Conservation (phyloP, 495 filamentous ascomycete species). For the Neurospora tetrasperma region DNA sequence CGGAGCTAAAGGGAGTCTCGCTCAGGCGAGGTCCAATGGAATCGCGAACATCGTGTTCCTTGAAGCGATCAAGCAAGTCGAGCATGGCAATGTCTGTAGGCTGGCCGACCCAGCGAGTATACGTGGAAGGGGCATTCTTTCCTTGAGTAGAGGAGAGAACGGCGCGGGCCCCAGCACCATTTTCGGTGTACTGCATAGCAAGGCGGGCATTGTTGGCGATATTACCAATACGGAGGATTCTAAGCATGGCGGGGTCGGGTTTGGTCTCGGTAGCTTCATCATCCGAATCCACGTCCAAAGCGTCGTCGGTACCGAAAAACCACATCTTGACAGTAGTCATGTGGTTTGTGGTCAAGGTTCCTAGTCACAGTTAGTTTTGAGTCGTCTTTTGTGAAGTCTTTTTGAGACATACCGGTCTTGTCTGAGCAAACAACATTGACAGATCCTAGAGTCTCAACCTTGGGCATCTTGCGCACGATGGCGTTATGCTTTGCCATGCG, state of each 20-base stretch:
- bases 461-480: slow-evolving; percentile 89
- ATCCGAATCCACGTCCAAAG: slow-evolving; percentile 66
- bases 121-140: slow-evolving; percentile 45
- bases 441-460: slow-evolving; percentile 93
- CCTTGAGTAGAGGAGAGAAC: slow-evolving; percentile 67
- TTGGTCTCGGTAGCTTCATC: slow-evolving; percentile 47
- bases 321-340: slow-evolving; percentile 98
- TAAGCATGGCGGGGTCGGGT: slow-evolving; percentile 60
- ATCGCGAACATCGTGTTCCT: slow-evolving; percentile 81
- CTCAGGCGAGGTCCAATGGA: slow-evolving; percentile 64
- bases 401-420: slow-evolving; percentile 58
- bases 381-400: background rate
- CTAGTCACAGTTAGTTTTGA: slow-evolving; percentile 21
- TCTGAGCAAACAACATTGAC: slow-evolving; percentile 98
- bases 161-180: slow-evolving; percentile 58
- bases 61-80: slow-evolving; percentile 81
- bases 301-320: slow-evolving; percentile 64
- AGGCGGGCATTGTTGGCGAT: slow-evolving; percentile 92
- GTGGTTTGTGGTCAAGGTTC: slow-evolving; percentile 91
- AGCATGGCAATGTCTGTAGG: slow-evolving; percentile 94
- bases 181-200: slow-evolving; percentile 46
- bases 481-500: slow-evolving; percentile 90
- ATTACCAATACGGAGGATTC: slow-evolving; percentile 81
- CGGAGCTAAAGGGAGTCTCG: slow-evolving; percentile 92
- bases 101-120: slow-evolving; percentile 91